Percentiles rank a stretch among this genome's conserved stretches.
phyloP scores from a whole-genome alignment of 495 filamentous ascomycete genomes.

The Lepraria neglecta region DNA sequence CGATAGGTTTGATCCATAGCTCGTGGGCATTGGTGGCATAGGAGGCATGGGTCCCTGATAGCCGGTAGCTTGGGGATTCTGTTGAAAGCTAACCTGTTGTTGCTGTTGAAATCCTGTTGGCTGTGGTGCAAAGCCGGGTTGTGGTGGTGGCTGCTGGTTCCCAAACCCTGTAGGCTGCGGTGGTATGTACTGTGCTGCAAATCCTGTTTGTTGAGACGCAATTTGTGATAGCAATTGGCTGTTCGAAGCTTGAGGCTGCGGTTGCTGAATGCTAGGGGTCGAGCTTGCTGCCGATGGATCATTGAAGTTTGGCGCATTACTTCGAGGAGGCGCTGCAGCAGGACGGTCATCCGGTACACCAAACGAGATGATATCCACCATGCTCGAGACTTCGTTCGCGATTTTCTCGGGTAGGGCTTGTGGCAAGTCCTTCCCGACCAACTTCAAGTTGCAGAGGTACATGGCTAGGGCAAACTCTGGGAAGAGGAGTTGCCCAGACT shows the following conservation, averaged over 20 bases:
- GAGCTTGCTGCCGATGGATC: slow-evolving; percentile 55
- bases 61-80: slow-evolving; percentile 53
- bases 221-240: slow-evolving; percentile 72
- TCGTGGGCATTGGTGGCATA: slow-evolving; percentile 92
- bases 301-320: slow-evolving; percentile 77
- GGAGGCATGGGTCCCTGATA: slow-evolving; percentile 76
- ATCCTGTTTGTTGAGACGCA: slow-evolving; percentile 67
- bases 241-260: slow-evolving; percentile 71
- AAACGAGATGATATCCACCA: slow-evolving; percentile 99
- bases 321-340: slow-evolving; percentile 42
- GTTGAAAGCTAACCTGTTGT: slow-evolving; percentile 45
- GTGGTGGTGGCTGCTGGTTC: slow-evolving; percentile 50
- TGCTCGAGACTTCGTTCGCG: slow-evolving; percentile 95
- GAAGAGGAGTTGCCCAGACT: slow-evolving; percentile 92
- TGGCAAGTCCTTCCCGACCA: slow-evolving; percentile 80
- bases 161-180: slow-evolving; percentile 47
- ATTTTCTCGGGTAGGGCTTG: slow-evolving; percentile 70
- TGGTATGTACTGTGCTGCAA: slow-evolving; percentile 48
- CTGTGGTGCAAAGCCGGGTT: slow-evolving; percentile 45
- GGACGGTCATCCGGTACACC: slow-evolving; percentile 74
- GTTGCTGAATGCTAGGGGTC: slow-evolving; percentile 73
- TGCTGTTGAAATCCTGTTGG: slow-evolving; percentile 41
- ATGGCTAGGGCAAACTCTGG: slow-evolving; percentile 97
- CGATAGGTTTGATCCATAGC: slow-evolving; percentile 59
- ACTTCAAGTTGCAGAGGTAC: slow-evolving; percentile 94